phyloP scores from a whole-genome alignment of 73 alveolate species.

The Tetrahymena elliotti region DNA sequence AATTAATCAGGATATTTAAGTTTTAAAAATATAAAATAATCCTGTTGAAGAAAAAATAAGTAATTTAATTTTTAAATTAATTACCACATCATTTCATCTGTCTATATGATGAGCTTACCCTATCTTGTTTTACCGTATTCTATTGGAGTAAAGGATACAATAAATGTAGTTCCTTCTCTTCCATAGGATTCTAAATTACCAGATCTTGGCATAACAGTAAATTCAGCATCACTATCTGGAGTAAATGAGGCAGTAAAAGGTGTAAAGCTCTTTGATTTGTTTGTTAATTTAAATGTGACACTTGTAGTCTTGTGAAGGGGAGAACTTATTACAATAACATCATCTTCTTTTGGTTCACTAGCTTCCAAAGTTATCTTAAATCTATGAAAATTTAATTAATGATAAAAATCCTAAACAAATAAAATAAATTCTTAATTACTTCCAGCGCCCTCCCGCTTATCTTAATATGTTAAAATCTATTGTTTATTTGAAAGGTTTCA shows the following conservation, averaged over 20 bases:
- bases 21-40: too few relatives aligned
- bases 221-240: slow-evolving; percentile 90
- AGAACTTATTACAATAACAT: slow-evolving; percentile 77
- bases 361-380: slow-evolving; percentile 90
- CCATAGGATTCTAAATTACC: slow-evolving; percentile 94
- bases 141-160: slow-evolving; percentile 89
- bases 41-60: neutral
- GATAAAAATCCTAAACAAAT: neutral
- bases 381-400: neutral
- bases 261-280: slow-evolving; percentile 81
- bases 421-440: neutral
- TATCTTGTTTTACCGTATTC: slow-evolving; percentile 95
- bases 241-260: slow-evolving; percentile 92
- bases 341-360: slow-evolving; percentile 94
- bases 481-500: slow-evolving; percentile 88
- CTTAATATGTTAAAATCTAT: slow-evolving; percentile 84
- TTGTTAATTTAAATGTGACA: slow-evolving; percentile 87
- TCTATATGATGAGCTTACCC: slow-evolving; percentile 86
- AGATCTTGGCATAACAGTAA: slow-evolving; percentile 83
- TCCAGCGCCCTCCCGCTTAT: slow-evolving; percentile 97
- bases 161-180: slow-evolving; percentile 92
- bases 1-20: too few relatives aligned
- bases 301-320: slow-evolving; percentile 85
- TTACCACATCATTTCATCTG: slow-evolving; percentile 96
- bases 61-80: neutral